Percentiles rank a stretch among this genome's conserved stretches.
phyloP scores from a whole-genome alignment of 2,329 filamentous ascomycete species.

The Xylaria digitata region DNA sequence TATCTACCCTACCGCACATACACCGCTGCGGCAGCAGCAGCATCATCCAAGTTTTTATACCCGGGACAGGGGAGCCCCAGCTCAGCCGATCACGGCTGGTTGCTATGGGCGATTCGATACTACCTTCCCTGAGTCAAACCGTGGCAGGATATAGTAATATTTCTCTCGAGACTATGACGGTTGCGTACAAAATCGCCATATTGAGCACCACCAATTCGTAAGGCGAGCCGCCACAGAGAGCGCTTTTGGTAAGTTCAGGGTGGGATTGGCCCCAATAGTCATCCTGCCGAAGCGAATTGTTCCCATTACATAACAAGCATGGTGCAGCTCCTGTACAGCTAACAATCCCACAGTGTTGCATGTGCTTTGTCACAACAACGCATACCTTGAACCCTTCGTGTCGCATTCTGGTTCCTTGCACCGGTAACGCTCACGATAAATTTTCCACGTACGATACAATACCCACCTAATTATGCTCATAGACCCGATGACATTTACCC shows the following conservation, averaged over 20 bases:
- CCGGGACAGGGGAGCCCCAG: slow-evolving; percentile 7
- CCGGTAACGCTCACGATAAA: background rate
- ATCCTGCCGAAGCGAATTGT: no score
- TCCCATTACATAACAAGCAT: no score
- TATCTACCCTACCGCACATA: background rate
- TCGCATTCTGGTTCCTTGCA: background rate
- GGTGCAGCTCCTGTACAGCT: no score
- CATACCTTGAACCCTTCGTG: no score
- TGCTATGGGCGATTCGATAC: background rate
- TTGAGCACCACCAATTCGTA: no score
- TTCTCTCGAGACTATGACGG: background rate
- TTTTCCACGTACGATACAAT: background rate
- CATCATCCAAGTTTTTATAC: background rate
- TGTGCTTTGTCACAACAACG: no score
- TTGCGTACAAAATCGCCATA: no score
- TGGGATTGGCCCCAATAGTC: no score
- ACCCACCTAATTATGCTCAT: background rate
- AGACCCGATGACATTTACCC: background rate
- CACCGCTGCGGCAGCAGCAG: background rate
- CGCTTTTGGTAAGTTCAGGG: no score
- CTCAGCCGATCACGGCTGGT: slow-evolving; percentile 15
- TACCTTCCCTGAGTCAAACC: background rate
- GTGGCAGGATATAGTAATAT: slow-evolving; percentile 5
- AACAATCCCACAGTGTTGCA: no score
- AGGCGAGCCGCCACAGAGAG: no score